Evolutionary conservation across 2,329 filamentous ascomycete species (phyloP), one percentile per base, ranked within the genome.

Genomic region (Colletotrichum sp.): DNA sequence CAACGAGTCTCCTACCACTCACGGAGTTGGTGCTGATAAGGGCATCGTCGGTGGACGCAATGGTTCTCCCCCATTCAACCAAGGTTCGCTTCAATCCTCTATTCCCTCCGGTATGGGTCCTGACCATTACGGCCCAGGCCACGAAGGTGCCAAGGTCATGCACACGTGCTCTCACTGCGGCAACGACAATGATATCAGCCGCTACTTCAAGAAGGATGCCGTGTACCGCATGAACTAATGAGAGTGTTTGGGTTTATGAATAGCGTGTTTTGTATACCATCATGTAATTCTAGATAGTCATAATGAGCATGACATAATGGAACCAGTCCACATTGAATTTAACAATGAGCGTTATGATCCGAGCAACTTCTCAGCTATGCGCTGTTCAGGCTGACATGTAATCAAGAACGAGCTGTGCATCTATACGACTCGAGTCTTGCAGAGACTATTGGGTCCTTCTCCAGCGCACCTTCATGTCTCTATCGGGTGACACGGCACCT

Each of bases 161-260:
- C 77, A 78, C 34, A 77, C 66, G 16, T 78, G 77, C 68, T 63
- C 32, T 1, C 72, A 64, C 49, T 78, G 77, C 30, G 77, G 77
- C 49, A 75, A 59, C 39, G 77, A 78, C 59, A 78, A 78, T 26
- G 77, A 78, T 16, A 78, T 78, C 21, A 78, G 77, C 72, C 73
- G 71, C n/a, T 78, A 78, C 64, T 78, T 78, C 57, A 75, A 77
- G 36, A 78, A 76, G 76, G 76, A 78, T 34, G 77, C 76, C 1
- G 62, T 76, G 2, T 78, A 78, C 70, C 76, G 77, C 36, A 76
- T 76, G 74, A 66, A 66, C 34, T 57, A 73, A 36, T 30, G 44
- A 24, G 21, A n/a, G 30, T 16, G 26, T 70, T 63, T 34, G 57
- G 36, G 18, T 57, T 59, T 10, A 59, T n/a, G 44, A 28, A 21